phyloP scores from a whole-genome alignment of 257 asterid genomes.

The Voacanga thouarsii region DNA sequence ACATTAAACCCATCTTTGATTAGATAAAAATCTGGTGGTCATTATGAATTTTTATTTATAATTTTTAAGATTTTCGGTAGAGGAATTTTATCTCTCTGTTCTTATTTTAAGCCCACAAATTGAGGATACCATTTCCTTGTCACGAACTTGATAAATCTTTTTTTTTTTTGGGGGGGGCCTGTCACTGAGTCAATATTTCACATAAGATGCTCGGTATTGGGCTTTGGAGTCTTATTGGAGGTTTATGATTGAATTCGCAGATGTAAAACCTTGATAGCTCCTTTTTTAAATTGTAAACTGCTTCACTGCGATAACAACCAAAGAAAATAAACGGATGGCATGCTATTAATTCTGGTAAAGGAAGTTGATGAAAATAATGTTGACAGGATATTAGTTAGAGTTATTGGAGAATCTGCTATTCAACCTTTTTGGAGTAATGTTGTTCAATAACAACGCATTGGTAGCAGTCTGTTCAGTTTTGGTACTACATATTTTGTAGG shows the following conservation, averaged over 20 bases:
- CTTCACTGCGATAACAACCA: neutral
- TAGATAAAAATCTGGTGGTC: neutral
- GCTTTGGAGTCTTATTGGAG: neutral
- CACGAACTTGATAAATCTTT: neutral
- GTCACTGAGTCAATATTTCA: neutral
- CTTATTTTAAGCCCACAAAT: neutral
- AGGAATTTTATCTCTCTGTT: neutral
- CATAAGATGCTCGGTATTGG: neutral
- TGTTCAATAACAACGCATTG: neutral
- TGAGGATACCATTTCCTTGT: neutral
- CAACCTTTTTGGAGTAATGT: neutral
- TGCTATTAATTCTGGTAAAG: neutral
- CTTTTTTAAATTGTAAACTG: neutral
- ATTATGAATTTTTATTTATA: neutral
- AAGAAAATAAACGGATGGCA: neutral
- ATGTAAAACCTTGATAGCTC: neutral
- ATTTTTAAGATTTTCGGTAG: neutral
- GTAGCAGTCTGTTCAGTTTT: neutral
- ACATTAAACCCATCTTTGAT: neutral
- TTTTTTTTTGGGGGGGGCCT: too few species aligned
- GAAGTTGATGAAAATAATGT: neutral
- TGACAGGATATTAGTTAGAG: neutral
- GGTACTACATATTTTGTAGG: neutral
- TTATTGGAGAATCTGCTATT: neutral
- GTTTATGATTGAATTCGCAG: neutral